Percentiles rank a stretch among this genome's conserved stretches.
phyloP scores from a whole-genome alignment of 805 yeast genomes.

The Zygosaccharomyces rouxii region DNA sequence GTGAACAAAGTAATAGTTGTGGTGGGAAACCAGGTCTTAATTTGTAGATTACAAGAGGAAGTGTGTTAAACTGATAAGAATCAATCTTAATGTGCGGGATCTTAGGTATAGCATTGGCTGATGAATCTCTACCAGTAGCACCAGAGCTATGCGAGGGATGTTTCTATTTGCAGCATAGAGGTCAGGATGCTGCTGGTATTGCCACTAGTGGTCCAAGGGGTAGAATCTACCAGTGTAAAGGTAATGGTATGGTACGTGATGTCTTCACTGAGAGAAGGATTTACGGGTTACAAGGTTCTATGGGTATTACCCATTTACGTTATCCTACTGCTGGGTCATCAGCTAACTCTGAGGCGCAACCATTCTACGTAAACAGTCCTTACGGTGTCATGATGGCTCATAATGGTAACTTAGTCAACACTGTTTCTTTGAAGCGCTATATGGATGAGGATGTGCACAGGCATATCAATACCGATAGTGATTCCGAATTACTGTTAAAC shows the following conservation, averaged over 20 bases:
- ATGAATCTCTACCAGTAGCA: conserved; percentile 68
- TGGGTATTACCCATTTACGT: conserved; percentile 93
- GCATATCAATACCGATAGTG: conserved; percentile 95
- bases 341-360: conserved; percentile 96
- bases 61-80: background rate
- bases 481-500: conserved; percentile 85
- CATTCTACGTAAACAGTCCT: conserved; percentile 95
- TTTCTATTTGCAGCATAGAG: conserved; percentile 90
- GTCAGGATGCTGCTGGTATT: conserved; percentile 99
- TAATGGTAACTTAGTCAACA: conserved; percentile 92
- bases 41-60: background rate
- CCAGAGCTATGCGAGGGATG: conserved; percentile 91
- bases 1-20: background rate
- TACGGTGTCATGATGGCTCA: conserved; percentile 89
- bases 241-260: conserved; percentile 98
- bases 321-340: conserved; percentile 97
- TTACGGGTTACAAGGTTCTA: conserved; percentile 76
- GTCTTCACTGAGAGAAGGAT: conserved; percentile 85
- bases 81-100: conserved; percentile 79
- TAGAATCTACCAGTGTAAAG: conserved; percentile 93
- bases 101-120: conserved; percentile 79
- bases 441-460: conserved; percentile 94
- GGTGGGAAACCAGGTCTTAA: background rate
- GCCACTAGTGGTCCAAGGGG: conserved; percentile 94
- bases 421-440: conserved; percentile 66